These are phyloP conservation scores for Kregervanrija fluxuum DNA, from an alignment of 805 yeast genomes.

Conservation along the genomic window DNA sequence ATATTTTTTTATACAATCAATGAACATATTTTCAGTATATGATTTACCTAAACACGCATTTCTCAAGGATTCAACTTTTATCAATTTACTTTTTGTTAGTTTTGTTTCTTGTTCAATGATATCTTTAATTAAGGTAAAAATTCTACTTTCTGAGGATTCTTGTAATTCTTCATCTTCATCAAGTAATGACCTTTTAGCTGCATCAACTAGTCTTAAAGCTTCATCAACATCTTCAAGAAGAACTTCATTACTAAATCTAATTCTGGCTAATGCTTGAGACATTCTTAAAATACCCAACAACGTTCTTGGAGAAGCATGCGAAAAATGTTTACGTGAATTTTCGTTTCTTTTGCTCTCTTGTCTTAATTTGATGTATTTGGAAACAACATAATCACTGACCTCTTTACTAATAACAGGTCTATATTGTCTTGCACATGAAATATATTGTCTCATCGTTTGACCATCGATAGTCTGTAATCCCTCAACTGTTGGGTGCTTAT, in stretches of 20 bases:
- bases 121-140: conserved; percentile 62
- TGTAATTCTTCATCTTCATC: conserved; percentile 46
- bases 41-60: conserved; percentile 73
- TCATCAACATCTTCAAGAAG: conserved; percentile 84
- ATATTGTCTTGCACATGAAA: conserved; percentile 74
- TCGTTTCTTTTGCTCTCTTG: conserved; percentile 82
- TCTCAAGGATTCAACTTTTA: conserved; percentile 43
- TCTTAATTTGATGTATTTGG: conserved; percentile 82
- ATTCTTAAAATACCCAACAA: conserved; percentile 83
- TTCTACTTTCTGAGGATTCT: conserved; percentile 62
- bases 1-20: conserved; percentile 70
- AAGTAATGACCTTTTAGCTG: conserved; percentile 77
- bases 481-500: conserved; percentile 72
- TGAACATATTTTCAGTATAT: conserved; percentile 71
- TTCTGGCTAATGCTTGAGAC: conserved; percentile 90
- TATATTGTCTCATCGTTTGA: conserved; percentile 74
- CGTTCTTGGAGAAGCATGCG: conserved; percentile 94
- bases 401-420: conserved; percentile 80
- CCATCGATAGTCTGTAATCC: conserved; percentile 68
- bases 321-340: conserved; percentile 68
- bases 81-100: conserved; percentile 25
- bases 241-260: conserved; percentile 72
- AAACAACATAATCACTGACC: conserved; percentile 82
- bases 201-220: conserved; percentile 79
- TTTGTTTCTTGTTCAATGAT: conserved; percentile 21